phyloP scores from a whole-genome alignment of 2,329 filamentous ascomycete genomes.

The Didymosphaeria variabile region DNA sequence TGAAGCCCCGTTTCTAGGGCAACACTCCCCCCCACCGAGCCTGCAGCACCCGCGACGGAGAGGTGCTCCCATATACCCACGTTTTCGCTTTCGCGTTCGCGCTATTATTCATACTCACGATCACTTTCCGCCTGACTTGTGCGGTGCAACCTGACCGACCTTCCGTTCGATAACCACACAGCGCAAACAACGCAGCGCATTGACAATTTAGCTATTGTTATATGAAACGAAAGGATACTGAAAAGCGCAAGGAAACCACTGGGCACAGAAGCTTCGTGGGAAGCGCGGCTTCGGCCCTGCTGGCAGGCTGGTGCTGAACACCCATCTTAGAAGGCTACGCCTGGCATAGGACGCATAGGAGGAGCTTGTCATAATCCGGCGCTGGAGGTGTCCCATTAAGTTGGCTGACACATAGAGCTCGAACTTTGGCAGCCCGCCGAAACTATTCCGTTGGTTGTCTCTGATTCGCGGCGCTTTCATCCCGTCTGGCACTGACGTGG shows the following conservation, averaged over 20 bases:
- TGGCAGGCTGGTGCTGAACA: background rate
- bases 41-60: background rate
- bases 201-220: background rate
- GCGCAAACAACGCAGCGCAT: background rate
- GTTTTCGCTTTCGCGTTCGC: background rate
- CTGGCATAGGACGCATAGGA: background rate
- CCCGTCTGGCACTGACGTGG: background rate
- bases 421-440: background rate
- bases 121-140: background rate
- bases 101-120: background rate
- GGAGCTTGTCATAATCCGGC: background rate
- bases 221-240: background rate
- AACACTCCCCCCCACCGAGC: background rate
- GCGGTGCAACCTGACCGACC: background rate
- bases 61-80: background rate
- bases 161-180: background rate
- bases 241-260: background rate
- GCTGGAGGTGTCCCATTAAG: slow-evolving; percentile 21
- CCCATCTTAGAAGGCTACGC: background rate
- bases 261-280: background rate
- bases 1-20: slow-evolving; percentile 11
- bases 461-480: background rate
- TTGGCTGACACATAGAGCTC: slow-evolving; percentile 19
- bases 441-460: no score
- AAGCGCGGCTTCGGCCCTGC: slow-evolving; percentile 1